Conservation (phyloP, 352 stramenopile species). For the Globisporangium orthogonon region DNA sequence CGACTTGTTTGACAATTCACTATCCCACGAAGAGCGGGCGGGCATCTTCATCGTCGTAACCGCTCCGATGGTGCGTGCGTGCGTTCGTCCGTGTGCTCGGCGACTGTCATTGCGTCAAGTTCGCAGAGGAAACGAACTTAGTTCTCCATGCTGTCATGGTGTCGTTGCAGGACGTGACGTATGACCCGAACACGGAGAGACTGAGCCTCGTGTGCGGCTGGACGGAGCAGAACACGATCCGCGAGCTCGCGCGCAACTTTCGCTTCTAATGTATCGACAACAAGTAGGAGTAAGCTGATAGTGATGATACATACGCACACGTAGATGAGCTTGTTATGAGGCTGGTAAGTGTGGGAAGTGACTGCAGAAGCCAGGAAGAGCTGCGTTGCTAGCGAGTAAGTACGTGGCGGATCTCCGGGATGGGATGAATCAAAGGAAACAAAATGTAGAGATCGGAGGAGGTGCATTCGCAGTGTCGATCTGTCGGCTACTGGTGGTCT, state of each 20-base stretch:
- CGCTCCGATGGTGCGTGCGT: slow-evolving; percentile 44
- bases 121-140: too few relatives aligned
- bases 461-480: background rate
- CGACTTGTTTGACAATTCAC: slow-evolving; percentile 58
- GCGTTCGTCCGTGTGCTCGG: background rate
- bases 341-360: too few relatives aligned
- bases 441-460: background rate
- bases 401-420: too few relatives aligned
- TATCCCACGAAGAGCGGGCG: slow-evolving; percentile 66
- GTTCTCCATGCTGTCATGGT: background rate
- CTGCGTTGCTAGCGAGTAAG: too few relatives aligned
- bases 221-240: slow-evolving; percentile 55
- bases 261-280: slow-evolving; percentile 27
- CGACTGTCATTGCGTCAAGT: too few relatives aligned
- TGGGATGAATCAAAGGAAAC: background rate
- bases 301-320: too few relatives aligned
- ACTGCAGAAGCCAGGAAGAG: too few relatives aligned
- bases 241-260: slow-evolving; percentile 61
- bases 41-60: slow-evolving; percentile 54
- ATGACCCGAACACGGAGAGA: slow-evolving; percentile 55
- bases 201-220: slow-evolving; percentile 45
- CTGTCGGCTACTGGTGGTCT: background rate
- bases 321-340: too few relatives aligned
- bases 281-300: too few relatives aligned
- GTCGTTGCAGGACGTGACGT: slow-evolving; percentile 40